phyloP scores from a whole-genome alignment of 179 eudicot species.

The Silene coronaria region DNA sequence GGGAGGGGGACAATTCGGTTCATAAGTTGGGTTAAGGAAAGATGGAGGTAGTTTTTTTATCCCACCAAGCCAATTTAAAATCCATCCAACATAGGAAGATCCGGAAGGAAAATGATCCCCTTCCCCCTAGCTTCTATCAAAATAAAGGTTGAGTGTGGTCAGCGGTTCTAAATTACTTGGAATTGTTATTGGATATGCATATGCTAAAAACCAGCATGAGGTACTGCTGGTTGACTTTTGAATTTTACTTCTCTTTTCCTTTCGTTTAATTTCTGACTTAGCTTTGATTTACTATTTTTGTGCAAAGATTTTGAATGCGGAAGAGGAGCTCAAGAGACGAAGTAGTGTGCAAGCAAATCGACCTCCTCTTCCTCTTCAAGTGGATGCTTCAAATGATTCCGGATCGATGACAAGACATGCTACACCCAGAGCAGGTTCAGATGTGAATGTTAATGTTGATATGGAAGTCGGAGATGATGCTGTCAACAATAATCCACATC shows the following conservation, averaged over 20 bases:
- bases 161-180: not conserved
- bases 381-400: constrained; percentile 72
- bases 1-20: no score
- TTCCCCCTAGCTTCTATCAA: no score
- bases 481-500: constrained; percentile 43
- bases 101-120: no score
- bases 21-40: no score
- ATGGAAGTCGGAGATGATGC: constrained; percentile 54
- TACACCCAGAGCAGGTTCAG: constrained; percentile 73
- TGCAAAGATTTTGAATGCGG: constrained; percentile 77
- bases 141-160: not conserved
- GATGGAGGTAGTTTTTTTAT: no score
- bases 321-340: constrained; percentile 84
- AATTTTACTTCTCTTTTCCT: not conserved
- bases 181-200: not conserved
- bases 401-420: constrained; percentile 69
- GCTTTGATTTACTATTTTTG: not conserved
- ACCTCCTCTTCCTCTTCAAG: constrained; percentile 67
- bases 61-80: no score
- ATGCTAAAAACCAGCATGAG: constrained; percentile 1
- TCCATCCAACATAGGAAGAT: no score
- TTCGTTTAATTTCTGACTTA: constrained; percentile 3
- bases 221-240: not conserved
- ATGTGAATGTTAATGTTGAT: constrained; percentile 48
- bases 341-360: constrained; percentile 49